A percentile compares a stretch with the other conserved stretches of the same genome.
These are phyloP conservation scores for Penicillium freii DNA, from an alignment of 2,329 filamentous ascomycete species.

Conservation along the genomic window DNA sequence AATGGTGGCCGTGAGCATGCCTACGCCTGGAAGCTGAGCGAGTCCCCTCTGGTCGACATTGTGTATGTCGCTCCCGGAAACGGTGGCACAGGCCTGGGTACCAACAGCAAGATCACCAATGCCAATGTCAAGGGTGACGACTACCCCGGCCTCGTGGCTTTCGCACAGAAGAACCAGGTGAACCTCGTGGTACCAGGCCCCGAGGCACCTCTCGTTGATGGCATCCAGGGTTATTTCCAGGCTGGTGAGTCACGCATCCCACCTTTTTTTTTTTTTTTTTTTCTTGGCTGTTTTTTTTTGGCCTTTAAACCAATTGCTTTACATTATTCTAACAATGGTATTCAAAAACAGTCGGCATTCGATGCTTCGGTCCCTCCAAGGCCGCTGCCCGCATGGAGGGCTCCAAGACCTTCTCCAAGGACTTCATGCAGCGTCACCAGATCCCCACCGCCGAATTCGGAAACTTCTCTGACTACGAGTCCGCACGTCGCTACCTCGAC, in stretches of 20 bases:
- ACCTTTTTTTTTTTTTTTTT: neutral
- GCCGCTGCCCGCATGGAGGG: constrained; percentile 88
- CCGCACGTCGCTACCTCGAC: constrained; percentile 72
- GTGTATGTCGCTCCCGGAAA: constrained; percentile 74
- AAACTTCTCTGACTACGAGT: constrained; percentile 77
- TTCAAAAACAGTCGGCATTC: constrained; percentile 59
- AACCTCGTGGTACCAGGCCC: constrained; percentile 88
- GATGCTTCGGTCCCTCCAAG: constrained; percentile 81
- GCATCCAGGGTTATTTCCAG: constrained; percentile 80
- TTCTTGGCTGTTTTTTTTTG: neutral
- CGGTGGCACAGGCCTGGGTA: constrained; percentile 70
- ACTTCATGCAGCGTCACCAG: constrained; percentile 89
- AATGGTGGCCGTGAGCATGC: constrained; percentile 95
- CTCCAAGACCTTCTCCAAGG: constrained; percentile 95
- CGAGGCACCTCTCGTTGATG: constrained; percentile 89
- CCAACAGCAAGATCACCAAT: constrained; percentile 65
- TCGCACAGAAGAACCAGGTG: constrained; percentile 70
- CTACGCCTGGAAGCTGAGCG: constrained; percentile 87
- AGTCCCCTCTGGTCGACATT: constrained; percentile 73
- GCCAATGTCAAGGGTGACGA: constrained; percentile 70
- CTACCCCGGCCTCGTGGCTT: constrained; percentile 71
- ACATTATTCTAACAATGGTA: constrained; percentile 9
- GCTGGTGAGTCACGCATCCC: constrained; percentile 42
- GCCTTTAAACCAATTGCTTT: neutral
- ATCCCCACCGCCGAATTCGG: constrained; percentile 90